phyloP scores from a whole-genome alignment of 495 filamentous ascomycete species.

The Penicillium lagena region DNA sequence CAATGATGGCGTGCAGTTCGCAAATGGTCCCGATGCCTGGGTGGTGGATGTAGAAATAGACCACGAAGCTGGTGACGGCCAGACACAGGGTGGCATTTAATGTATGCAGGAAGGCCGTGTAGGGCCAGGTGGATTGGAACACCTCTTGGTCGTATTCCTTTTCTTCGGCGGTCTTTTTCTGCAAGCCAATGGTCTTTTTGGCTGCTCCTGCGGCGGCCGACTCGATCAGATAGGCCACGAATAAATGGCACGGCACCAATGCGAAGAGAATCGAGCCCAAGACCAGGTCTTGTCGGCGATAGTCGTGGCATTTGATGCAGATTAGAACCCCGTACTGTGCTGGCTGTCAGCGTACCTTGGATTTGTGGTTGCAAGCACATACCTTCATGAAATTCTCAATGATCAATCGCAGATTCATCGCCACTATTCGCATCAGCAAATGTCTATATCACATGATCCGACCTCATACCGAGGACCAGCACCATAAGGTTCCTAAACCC shows the following conservation, averaged over 20 bases:
- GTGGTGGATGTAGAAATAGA: conserved; percentile 87
- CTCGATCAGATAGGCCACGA: conserved; percentile 85
- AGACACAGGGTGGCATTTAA: conserved; percentile 81
- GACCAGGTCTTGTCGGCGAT: conserved; percentile 68
- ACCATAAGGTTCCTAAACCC: conserved; percentile 97
- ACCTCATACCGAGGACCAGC: conserved; percentile 67
- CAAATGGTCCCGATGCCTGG: conserved; percentile 88
- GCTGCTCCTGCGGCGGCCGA: conserved; percentile 71
- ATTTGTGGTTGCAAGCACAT: conserved; percentile 3
- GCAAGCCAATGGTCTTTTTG: conserved; percentile 53
- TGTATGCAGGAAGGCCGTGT: conserved; percentile 70
- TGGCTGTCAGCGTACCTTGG: background rate
- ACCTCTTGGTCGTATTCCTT: conserved; percentile 37
- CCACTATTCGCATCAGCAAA: conserved; percentile 45
- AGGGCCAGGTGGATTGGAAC: conserved; percentile 69
- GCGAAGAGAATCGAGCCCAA: conserved; percentile 72
- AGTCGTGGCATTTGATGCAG: conserved; percentile 85
- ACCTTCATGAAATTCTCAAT: conserved; percentile 98
- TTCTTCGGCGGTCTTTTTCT: conserved; percentile 54
- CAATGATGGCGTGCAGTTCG: conserved; percentile 87
- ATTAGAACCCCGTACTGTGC: conserved; percentile 85
- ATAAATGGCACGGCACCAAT: conserved; percentile 81
- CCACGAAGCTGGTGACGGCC: conserved; percentile 69
- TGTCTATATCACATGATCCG: no score
- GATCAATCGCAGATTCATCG: conserved; percentile 85